phyloP scores from a whole-genome alignment of 108 stramenopile genomes.

The Pseudonitzschia delicatissima region DNA sequence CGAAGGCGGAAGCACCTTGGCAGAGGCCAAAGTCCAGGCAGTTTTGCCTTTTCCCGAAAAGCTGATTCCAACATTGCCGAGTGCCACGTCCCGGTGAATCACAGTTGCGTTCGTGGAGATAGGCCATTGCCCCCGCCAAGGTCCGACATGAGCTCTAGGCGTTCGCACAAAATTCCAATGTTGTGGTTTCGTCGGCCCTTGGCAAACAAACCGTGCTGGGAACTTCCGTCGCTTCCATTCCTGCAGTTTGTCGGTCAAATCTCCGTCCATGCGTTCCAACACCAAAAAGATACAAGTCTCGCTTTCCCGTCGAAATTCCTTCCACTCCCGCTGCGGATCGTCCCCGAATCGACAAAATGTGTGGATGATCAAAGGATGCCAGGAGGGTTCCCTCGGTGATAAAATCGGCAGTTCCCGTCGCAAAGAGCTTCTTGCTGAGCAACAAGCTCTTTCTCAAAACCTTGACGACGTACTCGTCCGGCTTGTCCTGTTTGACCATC shows the following conservation, averaged over 20 bases:
- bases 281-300: conserved; percentile 38
- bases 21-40: conserved; percentile 41
- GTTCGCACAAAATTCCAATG: conserved; percentile 6
- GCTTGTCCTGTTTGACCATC: conserved; percentile 9
- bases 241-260: conserved; percentile 32
- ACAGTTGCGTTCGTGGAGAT: conserved; percentile 22
- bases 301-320: conserved; percentile 31
- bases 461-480: conserved; percentile 31
- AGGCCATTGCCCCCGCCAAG: conserved; percentile 13
- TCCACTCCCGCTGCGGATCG: conserved; percentile 27
- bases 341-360: conserved; percentile 34
- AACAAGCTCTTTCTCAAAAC: conserved; percentile 23
- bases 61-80: conserved; percentile 36
- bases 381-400: conserved; percentile 28
- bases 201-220: background rate
- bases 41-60: conserved; percentile 15
- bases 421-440: conserved; percentile 18
- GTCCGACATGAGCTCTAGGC: background rate
- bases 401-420: conserved; percentile 35
- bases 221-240: conserved; percentile 18
- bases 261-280: conserved; percentile 32
- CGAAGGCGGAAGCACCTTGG: conserved; percentile 31
- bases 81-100: conserved; percentile 35
- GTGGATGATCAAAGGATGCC: conserved; percentile 32
- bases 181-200: conserved; percentile 7